Evolutionary conservation across 2,329 filamentous ascomycete species (phyloP), one percentile per base, ranked within the genome.

Genomic region (Claviceps capensis): DNA sequence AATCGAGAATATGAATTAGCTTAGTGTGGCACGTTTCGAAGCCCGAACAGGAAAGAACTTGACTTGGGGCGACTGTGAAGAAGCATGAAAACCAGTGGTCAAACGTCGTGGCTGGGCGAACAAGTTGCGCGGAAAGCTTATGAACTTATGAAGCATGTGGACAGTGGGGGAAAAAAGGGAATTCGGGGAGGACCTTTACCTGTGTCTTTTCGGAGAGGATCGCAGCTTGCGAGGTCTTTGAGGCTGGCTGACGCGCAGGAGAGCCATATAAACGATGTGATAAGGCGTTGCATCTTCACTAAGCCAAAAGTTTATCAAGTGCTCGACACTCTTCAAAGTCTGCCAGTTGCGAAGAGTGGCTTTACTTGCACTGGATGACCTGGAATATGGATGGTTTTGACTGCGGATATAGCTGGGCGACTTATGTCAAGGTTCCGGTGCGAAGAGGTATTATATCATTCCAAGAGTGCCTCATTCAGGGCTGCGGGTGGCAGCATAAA

Each of bases 191-290:
- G 50, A 51, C 48, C 34, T 47, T 51, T 59, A 63, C 60, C 52
- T 17, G 54, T 57, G 49, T 62, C 59, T 48, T 62, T 62, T 23
- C 54, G 54, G 17, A 59, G 55, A 1, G 61, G 60, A 48, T 62
- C 57, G 54, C 60, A 62, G 48, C 50, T 34, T n/a, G 55, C 52
- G 41, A 60, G 54, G 42, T 61, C 58, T 47, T 57, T 53, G 17
- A 60, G 54, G 26, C 57, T 55, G 37, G 56, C 59, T 16, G 50
- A 37, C 11, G 51, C 52, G 36, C 52, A 50, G 3, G 54, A 19
- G 37, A 55, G 48, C 48, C 48, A 50, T 37, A 40, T 22, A 5
- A 48, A 26, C 9, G 6, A 37, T 9, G 48, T n/a, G 14, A 47
- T n/a, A 9, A 51, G 40, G 9, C 22, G 46, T n/a, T 34, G 42